Conservation (phyloP, 495 filamentous ascomycete genomes). For the Penicillium canescens region DNA sequence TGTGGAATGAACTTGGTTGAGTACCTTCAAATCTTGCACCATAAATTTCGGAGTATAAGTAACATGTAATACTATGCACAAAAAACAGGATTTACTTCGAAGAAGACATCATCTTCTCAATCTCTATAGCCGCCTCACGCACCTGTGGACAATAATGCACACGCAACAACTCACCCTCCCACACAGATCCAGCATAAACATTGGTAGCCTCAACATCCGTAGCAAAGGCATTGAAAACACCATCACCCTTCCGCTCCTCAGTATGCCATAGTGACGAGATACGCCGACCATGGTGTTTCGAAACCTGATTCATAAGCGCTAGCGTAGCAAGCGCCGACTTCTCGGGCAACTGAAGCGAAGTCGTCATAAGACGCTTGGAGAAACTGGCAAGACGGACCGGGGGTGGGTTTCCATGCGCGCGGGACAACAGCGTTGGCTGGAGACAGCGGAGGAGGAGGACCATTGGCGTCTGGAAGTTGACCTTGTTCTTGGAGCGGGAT, state of each 20-base stretch:
- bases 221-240: conserved; percentile 57
- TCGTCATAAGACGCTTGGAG: conserved; percentile 84
- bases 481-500: conserved; percentile 53
- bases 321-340: conserved; percentile 79
- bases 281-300: conserved; percentile 68
- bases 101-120: conserved; percentile 63
- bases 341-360: conserved; percentile 82
- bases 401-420: conserved; percentile 57
- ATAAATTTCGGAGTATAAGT: conserved; percentile 1
- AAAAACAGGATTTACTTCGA: conserved; percentile 26
- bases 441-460: conserved; percentile 87
- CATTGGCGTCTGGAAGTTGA: conserved; percentile 91
- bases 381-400: conserved; percentile 85
- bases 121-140: conserved; percentile 65
- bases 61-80: conserved; percentile 14
- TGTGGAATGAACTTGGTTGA: not conserved
- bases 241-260: conserved; percentile 88
- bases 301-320: conserved; percentile 70
- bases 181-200: conserved; percentile 85
- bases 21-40: not conserved
- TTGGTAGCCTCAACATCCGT: conserved; percentile 75
- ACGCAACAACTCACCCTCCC: conserved; percentile 88
- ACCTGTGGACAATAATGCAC: conserved; percentile 88
- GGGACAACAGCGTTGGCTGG: conserved; percentile 63
- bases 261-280: conserved; percentile 76